A percentile compares a stretch with the other conserved stretches of the same genome.
Evolutionary conservation across 495 filamentous ascomycete genomes (phyloP).

Genomic region (Penicillium robsamsonii): DNA sequence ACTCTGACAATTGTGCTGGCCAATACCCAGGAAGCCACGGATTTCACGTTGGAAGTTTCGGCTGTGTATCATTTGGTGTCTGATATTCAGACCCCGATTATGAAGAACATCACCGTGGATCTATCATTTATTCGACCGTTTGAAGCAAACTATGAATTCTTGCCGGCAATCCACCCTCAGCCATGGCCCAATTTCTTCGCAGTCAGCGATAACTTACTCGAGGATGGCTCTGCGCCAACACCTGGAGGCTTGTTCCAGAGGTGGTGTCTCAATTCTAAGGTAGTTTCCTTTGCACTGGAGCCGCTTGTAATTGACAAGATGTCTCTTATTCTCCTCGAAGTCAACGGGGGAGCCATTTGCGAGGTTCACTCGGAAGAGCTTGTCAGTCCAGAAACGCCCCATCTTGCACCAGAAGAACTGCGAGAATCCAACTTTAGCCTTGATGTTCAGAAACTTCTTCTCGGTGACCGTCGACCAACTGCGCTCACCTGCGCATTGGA

Average conservation of each 20-base stretch:
- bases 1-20: slow-evolving; percentile 35
- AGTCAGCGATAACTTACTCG: slow-evolving; percentile 39
- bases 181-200: slow-evolving; percentile 86
- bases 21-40: slow-evolving; percentile 50
- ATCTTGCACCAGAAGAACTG: slow-evolving; percentile 61
- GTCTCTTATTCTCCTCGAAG: slow-evolving; percentile 52
- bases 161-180: slow-evolving; percentile 69
- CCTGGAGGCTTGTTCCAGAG: slow-evolving; percentile 70
- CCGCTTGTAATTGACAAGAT: slow-evolving; percentile 65
- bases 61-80: slow-evolving; percentile 74
- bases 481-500: slow-evolving; percentile 71
- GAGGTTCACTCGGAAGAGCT: slow-evolving; percentile 41
- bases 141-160: slow-evolving; percentile 82
- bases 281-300: slow-evolving; percentile 74
- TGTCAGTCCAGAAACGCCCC: slow-evolving; percentile 27
- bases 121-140: slow-evolving; percentile 78
- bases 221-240: slow-evolving; percentile 23
- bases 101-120: slow-evolving; percentile 62
- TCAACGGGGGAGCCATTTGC: slow-evolving; percentile 54
- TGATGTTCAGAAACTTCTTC: slow-evolving; percentile 63
- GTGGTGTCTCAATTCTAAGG: slow-evolving; percentile 71
- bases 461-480: slow-evolving; percentile 76
- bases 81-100: slow-evolving; percentile 80
- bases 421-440: slow-evolving; percentile 69
- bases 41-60: slow-evolving; percentile 69